Base-by-base conservation (phyloP, 2,329 filamentous ascomycete species). In the Aspergillus candidus region DNA sequence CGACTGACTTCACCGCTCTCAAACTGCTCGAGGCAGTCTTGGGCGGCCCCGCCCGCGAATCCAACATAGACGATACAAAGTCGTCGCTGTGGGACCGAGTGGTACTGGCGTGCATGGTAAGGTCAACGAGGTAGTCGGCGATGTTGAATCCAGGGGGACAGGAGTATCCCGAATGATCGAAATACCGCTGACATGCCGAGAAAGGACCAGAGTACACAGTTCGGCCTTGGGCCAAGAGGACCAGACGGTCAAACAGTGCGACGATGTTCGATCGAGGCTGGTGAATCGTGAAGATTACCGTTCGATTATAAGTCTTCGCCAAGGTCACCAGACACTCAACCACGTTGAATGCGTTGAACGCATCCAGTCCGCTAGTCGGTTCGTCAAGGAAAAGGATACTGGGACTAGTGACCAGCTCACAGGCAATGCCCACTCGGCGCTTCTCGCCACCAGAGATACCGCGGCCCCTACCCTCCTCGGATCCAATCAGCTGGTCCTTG, bases 61-160 rank as follows among this genome's bases (percentile, higher is more conserved):
- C 79, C 30, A 83, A 78, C 3, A 79, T 70, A 6, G 77, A 71
- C 6, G 54, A 52, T 17, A 38, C 47, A 35, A 78, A 71, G 38
- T 82, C 79, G 27, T 81, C 75, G 2, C 74, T 67, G 10, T 75
- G 69, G 1, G 76, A 73, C 32, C 68, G 71, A 11, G 75, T 72
- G 41, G 76, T 74, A 46, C 86, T 80, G 17, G 89, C 90, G 63
- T 98, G 93, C 91, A 98, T 97, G 0, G 93, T 97, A 33, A 98
- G 76, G 63, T 98, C 93, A 27, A 98, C 90, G 4, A 98, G 79
- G 61, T 96, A 98, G 65, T 98, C 93, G 4, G 93, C 93, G 66
- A 98, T 97, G 60, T 98, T 98, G 77, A 97, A 98, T 2, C 94
- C 94, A 17, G 90, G 85, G 10, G 93, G 93, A 60, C 94, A 98